phyloP scores from a whole-genome alignment of 106 monocot species.

The Ottelia alismoides region DNA sequence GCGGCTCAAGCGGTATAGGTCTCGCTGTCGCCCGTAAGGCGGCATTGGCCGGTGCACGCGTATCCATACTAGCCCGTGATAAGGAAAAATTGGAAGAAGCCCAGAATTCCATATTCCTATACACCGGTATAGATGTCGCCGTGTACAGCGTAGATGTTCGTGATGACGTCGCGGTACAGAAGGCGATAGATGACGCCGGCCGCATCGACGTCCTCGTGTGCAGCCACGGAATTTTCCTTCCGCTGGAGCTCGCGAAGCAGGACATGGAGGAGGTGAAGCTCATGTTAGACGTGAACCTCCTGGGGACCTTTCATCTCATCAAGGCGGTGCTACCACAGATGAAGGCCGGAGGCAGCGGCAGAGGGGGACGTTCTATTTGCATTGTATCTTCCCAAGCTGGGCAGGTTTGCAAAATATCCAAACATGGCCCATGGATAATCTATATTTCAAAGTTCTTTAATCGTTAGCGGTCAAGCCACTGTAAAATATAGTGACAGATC shows the following conservation, averaged over 20 bases:
- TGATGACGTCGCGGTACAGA: slow-evolving; percentile 33
- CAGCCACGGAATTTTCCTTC: too few species aligned
- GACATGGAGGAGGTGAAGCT: slow-evolving; percentile 44
- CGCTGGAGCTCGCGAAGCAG: slow-evolving; percentile 53
- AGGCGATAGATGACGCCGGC: slow-evolving; percentile 44
- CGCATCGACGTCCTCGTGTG: too few species aligned
- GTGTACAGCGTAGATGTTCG: slow-evolving; percentile 50
- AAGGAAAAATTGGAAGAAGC: slow-evolving; percentile 32
- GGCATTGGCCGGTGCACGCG: slow-evolving; percentile 34
- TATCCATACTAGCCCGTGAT: slow-evolving; percentile 63
- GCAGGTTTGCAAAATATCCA: too few species aligned
- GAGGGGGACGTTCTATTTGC: slow-evolving; percentile 43
- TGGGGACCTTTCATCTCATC: slow-evolving; percentile 68
- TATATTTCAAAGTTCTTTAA: too few species aligned
- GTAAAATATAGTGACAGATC: too few species aligned
- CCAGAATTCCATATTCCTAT: slow-evolving; percentile 27
- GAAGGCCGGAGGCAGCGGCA: slow-evolving; percentile 32
- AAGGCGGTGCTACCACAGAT: too few species aligned
- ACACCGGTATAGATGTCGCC: slow-evolving; percentile 31
- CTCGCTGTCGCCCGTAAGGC: slow-evolving; percentile 35
- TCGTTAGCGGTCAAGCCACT: too few species aligned
- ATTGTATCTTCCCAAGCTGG: slow-evolving; percentile 79
- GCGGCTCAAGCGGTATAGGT: slow-evolving; percentile 78
- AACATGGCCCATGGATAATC: too few species aligned
- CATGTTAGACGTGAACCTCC: slow-evolving; percentile 64